Evolutionary conservation across 1,139 yeast species (phyloP).

Genomic region (Blastobotrys apis): DNA sequence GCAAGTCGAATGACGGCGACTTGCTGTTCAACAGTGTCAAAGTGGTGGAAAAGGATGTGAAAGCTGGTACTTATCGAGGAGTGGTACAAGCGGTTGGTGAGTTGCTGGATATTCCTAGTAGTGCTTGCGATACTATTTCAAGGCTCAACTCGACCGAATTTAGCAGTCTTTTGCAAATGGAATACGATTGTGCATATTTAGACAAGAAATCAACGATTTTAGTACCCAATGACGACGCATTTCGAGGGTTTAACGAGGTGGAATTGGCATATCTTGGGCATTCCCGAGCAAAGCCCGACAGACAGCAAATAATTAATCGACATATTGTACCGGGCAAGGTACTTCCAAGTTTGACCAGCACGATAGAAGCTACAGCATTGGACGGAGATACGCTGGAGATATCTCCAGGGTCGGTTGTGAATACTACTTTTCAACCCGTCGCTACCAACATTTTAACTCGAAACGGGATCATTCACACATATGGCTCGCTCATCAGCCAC

Average conservation of each 20-base stretch:
- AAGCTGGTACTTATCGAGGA: conserved; percentile 66
- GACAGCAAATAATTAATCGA: conserved; percentile 34
- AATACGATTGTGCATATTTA: conserved; percentile 22
- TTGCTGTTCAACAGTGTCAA: conserved; percentile 6
- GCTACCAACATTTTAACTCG: conserved; percentile 46
- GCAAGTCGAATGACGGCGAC: background rate
- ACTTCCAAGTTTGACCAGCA: background rate
- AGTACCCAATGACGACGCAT: conserved; percentile 44
- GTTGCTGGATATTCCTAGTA: conserved; percentile 44
- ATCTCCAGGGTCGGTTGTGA: conserved; percentile 21
- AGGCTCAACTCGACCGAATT: conserved; percentile 22
- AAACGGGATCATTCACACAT: conserved; percentile 62
- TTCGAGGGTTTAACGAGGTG: conserved; percentile 39
- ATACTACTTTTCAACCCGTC: conserved; percentile 31
- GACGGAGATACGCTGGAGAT: conserved; percentile 17
- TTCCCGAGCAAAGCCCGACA: conserved; percentile 36
- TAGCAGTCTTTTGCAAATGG: conserved; percentile 24
- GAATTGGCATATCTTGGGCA: conserved; percentile 45
- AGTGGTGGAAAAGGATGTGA: conserved; percentile 59
- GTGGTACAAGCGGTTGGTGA: conserved; percentile 68
- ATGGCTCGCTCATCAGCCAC: conserved; percentile 39
- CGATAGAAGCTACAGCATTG: background rate
- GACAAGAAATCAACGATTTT: conserved; percentile 34
- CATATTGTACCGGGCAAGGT: conserved; percentile 28
- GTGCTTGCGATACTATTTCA: conserved; percentile 43